Base-by-base conservation (phyloP, 768 basidiomycete species). In the Gautieria morchelliformis region DNA sequence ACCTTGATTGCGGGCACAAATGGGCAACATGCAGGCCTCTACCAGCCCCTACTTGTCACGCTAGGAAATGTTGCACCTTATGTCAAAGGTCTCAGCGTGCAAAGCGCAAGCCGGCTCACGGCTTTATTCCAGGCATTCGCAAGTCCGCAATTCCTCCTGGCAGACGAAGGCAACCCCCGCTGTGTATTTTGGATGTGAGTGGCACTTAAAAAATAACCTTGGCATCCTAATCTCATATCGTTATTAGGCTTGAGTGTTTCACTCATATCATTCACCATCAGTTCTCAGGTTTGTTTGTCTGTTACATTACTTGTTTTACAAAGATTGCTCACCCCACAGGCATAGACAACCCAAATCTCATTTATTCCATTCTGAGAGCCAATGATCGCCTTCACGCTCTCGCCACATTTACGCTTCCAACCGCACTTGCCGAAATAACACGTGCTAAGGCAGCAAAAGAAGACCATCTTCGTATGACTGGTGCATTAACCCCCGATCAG, bases 151-250 rank as follows among this genome's bases (percentile, higher is more conserved):
- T 97, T 97, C 69, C 72, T 98, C 35, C 72, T 99, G 19, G 85
- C 89, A 3, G 96, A 98, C 61, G 96, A 97, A 70, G 92, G 94
- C 7, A 93, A 97, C 66, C 96, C 96, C 1, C 74, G 96, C 60
- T 72, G 97, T 32, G 77, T 97, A 33, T 98, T 89, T 71, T 96
- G 92, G 68, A 85, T 93, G 90, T 3, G 24, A 49, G 48, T 2
- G 32, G 3, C 15, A 32, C 3, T 30, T 30, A 51, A 27, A 17
- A 33, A 17, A 46, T 44, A 12, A 12, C 33, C 48, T 27, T 61
- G 10, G 14, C 60, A 15, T 24, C 39, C 11, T 47, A 52, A 24
- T 56, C 17, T 37, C 52, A 35, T 37, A 20, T 27, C 45, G 8
- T 41, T 14, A 48, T 15, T 61, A 93, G 90, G 78, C 77, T 98